phyloP scores from a whole-genome alignment of 2,329 filamentous ascomycete species.

The Cordyceps farinosa region DNA sequence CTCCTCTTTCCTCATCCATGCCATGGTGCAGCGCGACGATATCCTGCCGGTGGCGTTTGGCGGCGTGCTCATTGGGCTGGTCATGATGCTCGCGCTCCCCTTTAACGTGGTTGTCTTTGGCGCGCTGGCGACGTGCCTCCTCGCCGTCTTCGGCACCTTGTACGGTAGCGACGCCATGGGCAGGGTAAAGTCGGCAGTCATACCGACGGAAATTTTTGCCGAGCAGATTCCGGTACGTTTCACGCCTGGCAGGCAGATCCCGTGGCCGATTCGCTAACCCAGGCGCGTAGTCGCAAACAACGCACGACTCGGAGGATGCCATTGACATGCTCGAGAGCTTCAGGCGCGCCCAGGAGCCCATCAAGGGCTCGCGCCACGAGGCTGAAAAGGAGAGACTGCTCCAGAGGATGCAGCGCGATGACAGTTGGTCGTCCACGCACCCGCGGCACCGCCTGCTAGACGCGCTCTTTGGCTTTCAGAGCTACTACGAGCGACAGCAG shows the following conservation, averaged over 20 bases:
- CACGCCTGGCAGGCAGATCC: no score
- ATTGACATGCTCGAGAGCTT: conserved; percentile 13
- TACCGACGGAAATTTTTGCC: conserved; percentile 3
- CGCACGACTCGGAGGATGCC: conserved; percentile 6
- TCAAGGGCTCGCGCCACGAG: conserved; percentile 10
- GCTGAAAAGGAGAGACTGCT: conserved; percentile 8
- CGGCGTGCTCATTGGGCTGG: conserved; percentile 2
- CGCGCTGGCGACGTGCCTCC: not conserved
- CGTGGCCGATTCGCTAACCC: not conserved
- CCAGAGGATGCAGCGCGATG: conserved; percentile 2
- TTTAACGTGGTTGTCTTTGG: conserved; percentile 10
- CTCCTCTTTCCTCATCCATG: not conserved
- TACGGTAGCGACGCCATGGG: conserved; percentile 6
- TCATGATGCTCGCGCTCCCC: conserved; percentile 15
- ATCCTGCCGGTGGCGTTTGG: conserved; percentile 9
- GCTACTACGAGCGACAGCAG: conserved; percentile 34
- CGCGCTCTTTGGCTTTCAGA: conserved; percentile 36
- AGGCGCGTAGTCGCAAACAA: not conserved
- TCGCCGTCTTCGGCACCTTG: conserved; percentile 9
- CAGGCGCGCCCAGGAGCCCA: not conserved
- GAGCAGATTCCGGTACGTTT: conserved; percentile 13
- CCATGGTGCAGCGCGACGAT: conserved; percentile 16
- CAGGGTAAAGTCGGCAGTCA: not conserved
- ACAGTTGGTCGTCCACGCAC: conserved; percentile 33
- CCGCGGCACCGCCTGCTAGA: conserved; percentile 39